phyloP scores from a whole-genome alignment of 2,329 filamentous ascomycete genomes.

The Alternaria viburni region DNA sequence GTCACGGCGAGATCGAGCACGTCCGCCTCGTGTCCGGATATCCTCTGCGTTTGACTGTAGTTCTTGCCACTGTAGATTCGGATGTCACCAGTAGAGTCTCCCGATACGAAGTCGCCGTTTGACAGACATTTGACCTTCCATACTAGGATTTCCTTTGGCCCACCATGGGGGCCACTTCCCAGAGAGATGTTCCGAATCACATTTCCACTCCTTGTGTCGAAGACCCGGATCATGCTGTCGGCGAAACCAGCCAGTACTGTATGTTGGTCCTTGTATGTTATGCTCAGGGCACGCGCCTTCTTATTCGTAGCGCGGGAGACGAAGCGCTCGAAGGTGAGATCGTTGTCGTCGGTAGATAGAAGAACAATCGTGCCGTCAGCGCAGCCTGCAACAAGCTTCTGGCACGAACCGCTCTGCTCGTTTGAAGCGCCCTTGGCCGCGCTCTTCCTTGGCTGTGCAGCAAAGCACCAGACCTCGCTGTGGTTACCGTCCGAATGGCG shows the following conservation, averaged over 20 bases:
- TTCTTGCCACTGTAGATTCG: slow-evolving; percentile 94
- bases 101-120: slow-evolving; percentile 89
- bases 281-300: slow-evolving; percentile 86
- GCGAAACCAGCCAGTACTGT: slow-evolving; percentile 89
- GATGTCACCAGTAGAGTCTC: slow-evolving; percentile 92
- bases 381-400: slow-evolving; percentile 83
- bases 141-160: slow-evolving; percentile 83
- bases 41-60: slow-evolving; percentile 83
- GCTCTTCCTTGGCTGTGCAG: slow-evolving; percentile 73
- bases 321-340: slow-evolving; percentile 79
- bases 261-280: slow-evolving; percentile 85
- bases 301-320: slow-evolving; percentile 79
- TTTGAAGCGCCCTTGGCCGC: slow-evolving; percentile 17
- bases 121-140: slow-evolving; percentile 92
- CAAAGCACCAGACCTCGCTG: slow-evolving; percentile 96
- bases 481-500: slow-evolving; percentile 89
- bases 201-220: slow-evolving; percentile 80
- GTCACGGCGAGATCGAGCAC: slow-evolving; percentile 86
- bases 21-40: slow-evolving; percentile 88
- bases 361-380: slow-evolving; percentile 89
- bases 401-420: slow-evolving; percentile 37
- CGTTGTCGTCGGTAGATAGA: slow-evolving; percentile 83
- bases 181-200: slow-evolving; percentile 83
- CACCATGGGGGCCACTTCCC: slow-evolving; percentile 76
- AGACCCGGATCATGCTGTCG: slow-evolving; percentile 93